phyloP scores from a whole-genome alignment of 2,329 filamentous ascomycete genomes.

The Trichophyton simii region DNA sequence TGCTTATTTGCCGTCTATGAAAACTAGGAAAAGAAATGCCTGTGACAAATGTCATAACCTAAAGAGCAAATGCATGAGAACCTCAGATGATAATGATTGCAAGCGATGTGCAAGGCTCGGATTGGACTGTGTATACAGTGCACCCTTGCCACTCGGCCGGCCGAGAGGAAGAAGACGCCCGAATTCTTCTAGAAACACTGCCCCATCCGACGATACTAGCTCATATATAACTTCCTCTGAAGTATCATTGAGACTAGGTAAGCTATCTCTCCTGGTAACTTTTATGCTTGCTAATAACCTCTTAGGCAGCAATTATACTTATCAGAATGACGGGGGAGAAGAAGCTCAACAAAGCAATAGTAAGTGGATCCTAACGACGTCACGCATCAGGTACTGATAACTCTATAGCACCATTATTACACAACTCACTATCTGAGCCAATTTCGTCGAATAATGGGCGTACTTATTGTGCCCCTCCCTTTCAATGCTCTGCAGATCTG shows the following conservation, averaged over 20 bases:
- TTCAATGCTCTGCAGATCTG: background rate
- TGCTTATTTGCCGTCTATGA: background rate
- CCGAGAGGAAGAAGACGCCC: background rate
- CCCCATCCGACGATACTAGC: background rate
- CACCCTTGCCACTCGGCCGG: background rate
- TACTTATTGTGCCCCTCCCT: background rate
- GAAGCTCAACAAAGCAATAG: background rate
- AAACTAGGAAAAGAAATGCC: constrained; percentile 1
- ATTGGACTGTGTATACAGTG: background rate
- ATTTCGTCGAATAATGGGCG: background rate
- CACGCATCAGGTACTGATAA: background rate
- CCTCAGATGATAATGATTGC: background rate
- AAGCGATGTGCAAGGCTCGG: background rate
- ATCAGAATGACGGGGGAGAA: no score
- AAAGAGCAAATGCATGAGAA: background rate
- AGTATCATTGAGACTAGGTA: background rate
- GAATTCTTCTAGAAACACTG: background rate
- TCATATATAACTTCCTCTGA: background rate
- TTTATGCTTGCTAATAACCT: background rate
- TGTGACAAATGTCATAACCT: constrained; percentile 1
- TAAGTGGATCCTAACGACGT: background rate
- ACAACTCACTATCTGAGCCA: background rate
- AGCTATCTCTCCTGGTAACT: no score
- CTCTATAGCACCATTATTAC: background rate
- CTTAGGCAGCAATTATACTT: background rate